Conservation (phyloP, 1,284 basidiomycete genomes). For the Cryptococcus neoformans region DNA sequence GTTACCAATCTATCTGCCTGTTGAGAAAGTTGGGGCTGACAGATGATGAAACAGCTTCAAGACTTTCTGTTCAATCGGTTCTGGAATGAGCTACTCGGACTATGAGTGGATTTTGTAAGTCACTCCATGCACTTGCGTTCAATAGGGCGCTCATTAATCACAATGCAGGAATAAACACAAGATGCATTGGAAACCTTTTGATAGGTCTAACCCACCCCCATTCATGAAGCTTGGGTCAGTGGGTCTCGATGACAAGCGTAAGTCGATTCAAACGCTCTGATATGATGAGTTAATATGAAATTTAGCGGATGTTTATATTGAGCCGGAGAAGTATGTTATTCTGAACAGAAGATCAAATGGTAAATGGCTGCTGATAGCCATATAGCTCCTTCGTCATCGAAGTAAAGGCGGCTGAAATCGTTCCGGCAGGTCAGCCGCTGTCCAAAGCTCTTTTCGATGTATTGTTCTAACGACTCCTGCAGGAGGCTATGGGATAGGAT, state of each 20-base stretch:
- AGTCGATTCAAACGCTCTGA: constrained; percentile 5
- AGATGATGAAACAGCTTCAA: constrained; percentile 29
- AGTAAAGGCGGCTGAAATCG: constrained; percentile 87
- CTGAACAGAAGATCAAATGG: background rate
- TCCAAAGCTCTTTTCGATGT: background rate
- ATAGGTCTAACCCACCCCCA: constrained; percentile 34
- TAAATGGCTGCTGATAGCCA: background rate
- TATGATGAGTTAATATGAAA: background rate
- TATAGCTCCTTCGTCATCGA: constrained; percentile 61
- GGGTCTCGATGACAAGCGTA: constrained; percentile 49
- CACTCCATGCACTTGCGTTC: background rate
- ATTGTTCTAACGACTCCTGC: constrained; percentile 23
- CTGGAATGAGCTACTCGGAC: constrained; percentile 77
- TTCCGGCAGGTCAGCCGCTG: constrained; percentile 57
- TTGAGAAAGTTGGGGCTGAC: background rate
- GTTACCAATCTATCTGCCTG: constrained; percentile 7
- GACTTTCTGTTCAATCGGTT: constrained; percentile 76
- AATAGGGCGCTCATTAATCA: background rate
- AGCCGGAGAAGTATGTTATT: constrained; percentile 43
- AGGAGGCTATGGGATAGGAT: constrained; percentile 36
- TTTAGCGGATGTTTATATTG: constrained; percentile 50
- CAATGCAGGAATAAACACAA: constrained; percentile 39
- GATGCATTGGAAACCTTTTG: constrained; percentile 46
- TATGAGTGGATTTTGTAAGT: constrained; percentile 64
- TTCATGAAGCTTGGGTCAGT: constrained; percentile 43